Evolutionary conservation across 2,329 filamentous ascomycete genomes (phyloP).

Genomic region (Aspergillus sp.): DNA sequence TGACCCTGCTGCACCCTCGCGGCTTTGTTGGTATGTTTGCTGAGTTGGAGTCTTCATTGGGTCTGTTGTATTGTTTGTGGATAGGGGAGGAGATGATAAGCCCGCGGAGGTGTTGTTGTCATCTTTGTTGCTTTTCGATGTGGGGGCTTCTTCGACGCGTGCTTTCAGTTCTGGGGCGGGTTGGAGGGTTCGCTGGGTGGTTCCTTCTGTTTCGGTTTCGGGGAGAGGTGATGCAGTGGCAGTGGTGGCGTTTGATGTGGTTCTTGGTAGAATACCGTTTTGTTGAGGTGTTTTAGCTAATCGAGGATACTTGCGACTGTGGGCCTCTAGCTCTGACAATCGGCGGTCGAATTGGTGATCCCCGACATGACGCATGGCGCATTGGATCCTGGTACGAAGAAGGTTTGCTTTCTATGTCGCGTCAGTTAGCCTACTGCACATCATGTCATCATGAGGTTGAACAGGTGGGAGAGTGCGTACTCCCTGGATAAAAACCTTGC

Average conservation of each 20-base stretch:
- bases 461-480: conserved; percentile 16
- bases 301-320: conserved; percentile 30
- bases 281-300: conserved; percentile 8
- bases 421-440: not conserved
- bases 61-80: conserved; percentile 9
- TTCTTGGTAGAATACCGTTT: not conserved
- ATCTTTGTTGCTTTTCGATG: conserved; percentile 2
- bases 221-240: not conserved
- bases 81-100: conserved; percentile 14
- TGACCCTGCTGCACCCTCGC: conserved; percentile 12
- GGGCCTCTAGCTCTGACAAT: conserved; percentile 35
- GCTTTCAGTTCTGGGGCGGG: conserved; percentile 10
- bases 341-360: conserved; percentile 35
- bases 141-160: not conserved
- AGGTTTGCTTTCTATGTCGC: conserved; percentile 32
- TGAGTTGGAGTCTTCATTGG: conserved; percentile 17
- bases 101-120: conserved; percentile 3
- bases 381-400: conserved; percentile 32
- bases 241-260: not conserved
- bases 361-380: conserved; percentile 34
- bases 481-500: conserved; percentile 36
- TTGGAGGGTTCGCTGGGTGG: conserved; percentile 7
- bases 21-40: conserved; percentile 3
- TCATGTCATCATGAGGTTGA: not conserved
- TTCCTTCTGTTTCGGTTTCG: not conserved